phyloP scores from a whole-genome alignment of 208 protist species.

The Wallacemonas sp. region DNA sequence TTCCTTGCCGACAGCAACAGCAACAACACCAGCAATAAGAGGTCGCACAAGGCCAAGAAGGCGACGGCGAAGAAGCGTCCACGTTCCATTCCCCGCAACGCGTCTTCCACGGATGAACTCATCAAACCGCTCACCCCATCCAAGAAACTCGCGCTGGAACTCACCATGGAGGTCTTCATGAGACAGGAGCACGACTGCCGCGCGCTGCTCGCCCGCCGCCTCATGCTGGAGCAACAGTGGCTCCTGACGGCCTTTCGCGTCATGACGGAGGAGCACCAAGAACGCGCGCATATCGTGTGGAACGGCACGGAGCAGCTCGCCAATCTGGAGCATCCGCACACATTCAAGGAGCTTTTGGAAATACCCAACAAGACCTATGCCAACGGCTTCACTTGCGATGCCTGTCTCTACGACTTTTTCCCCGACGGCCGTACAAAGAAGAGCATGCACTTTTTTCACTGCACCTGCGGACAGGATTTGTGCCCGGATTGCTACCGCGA shows the following conservation, averaged over 20 bases:
- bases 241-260: slow-evolving; percentile 56
- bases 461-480: slow-evolving; percentile 80
- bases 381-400: slow-evolving; percentile 85
- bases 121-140: slow-evolving; percentile 8
- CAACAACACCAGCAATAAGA: not conserved
- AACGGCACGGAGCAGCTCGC: slow-evolving; percentile 75
- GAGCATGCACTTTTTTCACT: slow-evolving; percentile 81
- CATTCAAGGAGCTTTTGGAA: slow-evolving; percentile 55
- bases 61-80: not conserved
- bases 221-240: slow-evolving; percentile 64
- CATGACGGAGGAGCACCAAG: slow-evolving; percentile 68
- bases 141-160: not conserved
- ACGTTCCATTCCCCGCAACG: slow-evolving; percentile 7
- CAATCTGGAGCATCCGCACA: slow-evolving; percentile 74
- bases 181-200: slow-evolving; percentile 42
- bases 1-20: not conserved
- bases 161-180: slow-evolving; percentile 23
- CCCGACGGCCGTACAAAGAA: slow-evolving; percentile 33
- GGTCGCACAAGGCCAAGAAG: not conserved
- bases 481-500: slow-evolving; percentile 71
- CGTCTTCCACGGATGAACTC: not conserved
- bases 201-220: slow-evolving; percentile 18
- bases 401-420: slow-evolving; percentile 79
- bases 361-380: slow-evolving; percentile 62
- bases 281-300: slow-evolving; percentile 77